Conservation (phyloP, 805 yeast genomes). For the Dipodascopsis uninucleata region DNA sequence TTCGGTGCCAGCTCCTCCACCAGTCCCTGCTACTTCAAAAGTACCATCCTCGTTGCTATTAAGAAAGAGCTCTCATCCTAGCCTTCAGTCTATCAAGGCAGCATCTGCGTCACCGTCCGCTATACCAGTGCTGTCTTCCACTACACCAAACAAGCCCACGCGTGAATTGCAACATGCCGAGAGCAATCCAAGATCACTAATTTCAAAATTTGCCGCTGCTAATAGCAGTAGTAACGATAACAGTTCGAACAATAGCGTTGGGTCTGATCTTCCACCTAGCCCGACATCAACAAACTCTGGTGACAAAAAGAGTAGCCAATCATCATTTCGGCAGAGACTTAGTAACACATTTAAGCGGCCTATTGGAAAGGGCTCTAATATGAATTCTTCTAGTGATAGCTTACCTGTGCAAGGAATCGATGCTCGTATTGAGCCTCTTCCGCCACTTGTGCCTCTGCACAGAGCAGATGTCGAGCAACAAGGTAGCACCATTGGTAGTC, state of each 20-base stretch:
- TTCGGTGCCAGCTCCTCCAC: background rate
- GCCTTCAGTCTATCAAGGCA: background rate
- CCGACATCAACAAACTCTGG: background rate
- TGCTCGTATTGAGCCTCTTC: background rate
- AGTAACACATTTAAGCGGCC: constrained; percentile 10
- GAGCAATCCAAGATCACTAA: background rate
- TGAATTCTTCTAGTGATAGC: background rate
- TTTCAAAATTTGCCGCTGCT: too few species aligned
- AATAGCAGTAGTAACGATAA: too few species aligned
- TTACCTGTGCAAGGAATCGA: background rate
- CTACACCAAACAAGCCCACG: constrained; percentile 2
- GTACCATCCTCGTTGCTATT: too few species aligned
- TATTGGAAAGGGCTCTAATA: constrained; percentile 1
- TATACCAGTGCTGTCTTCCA: background rate
- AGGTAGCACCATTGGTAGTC: background rate
- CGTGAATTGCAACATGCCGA: background rate
- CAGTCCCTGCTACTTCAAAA: too few species aligned
- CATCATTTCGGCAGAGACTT: constrained; percentile 7
- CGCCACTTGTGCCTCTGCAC: constrained; percentile 15
- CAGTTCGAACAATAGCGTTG: too few species aligned
- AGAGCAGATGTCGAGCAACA: background rate
- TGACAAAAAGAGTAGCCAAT: background rate
- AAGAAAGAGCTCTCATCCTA: too few species aligned
- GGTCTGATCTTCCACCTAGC: too few species aligned
- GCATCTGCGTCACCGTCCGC: background rate